phyloP scores from a whole-genome alignment of 148 eudicot genomes.

The Cornus kousa region DNA sequence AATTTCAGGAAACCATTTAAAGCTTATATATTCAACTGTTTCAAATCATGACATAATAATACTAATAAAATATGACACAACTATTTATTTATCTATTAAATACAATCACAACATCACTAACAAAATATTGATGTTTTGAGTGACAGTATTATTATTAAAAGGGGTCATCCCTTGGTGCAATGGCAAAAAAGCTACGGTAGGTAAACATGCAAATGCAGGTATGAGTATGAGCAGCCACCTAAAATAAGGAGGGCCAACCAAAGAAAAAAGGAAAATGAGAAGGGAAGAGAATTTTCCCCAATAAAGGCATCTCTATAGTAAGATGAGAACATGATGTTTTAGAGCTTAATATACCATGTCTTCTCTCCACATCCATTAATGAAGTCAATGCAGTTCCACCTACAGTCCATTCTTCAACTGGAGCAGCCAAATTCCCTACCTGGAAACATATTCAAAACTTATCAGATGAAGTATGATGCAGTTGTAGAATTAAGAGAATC shows the following conservation, averaged over 20 bases:
- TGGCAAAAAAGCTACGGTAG: not conserved
- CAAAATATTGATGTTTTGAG: not conserved
- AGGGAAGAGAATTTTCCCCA: not conserved
- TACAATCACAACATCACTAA: not conserved
- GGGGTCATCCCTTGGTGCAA: not conserved
- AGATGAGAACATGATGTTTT: not conserved
- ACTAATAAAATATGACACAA: not conserved
- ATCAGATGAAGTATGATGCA: not conserved
- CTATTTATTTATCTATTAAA: not conserved
- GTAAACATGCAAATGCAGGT: not conserved
- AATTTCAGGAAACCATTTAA: not conserved
- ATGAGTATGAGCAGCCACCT: not conserved
- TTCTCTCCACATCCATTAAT: constrained; percentile 97
- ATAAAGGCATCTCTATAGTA: not conserved
- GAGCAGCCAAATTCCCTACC: constrained; percentile 95
- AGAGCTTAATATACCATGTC: constrained; percentile 64
- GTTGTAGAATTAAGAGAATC: not conserved
- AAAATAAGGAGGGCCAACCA: not conserved
- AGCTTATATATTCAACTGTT: not conserved
- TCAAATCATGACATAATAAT: not conserved
- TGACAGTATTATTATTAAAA: not conserved
- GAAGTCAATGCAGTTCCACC: constrained; percentile 98
- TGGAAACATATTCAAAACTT: constrained; percentile 23
- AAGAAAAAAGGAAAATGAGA: not conserved
- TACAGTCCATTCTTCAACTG: constrained; percentile 97